A percentile compares a stretch with the other conserved stretches of the same genome.
Evolutionary conservation across 2,329 filamentous ascomycete genomes (phyloP).

Genomic region (Hansfordia pulvinata): DNA sequence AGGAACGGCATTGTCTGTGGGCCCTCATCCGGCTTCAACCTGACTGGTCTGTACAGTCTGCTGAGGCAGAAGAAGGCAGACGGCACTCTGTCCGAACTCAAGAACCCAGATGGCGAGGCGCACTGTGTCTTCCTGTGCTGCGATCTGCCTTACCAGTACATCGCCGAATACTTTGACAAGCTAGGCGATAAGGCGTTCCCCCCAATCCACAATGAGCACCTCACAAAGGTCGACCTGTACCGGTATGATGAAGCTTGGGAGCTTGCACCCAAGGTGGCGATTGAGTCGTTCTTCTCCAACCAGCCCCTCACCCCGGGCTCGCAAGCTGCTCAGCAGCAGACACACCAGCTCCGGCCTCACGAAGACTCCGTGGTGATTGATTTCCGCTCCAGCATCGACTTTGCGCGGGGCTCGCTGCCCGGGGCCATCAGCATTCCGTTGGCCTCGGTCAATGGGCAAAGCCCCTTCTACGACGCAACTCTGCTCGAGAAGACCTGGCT

Average conservation of each 20-base stretch:
- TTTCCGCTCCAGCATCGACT: conserved; percentile 27
- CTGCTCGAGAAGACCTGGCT: conserved; percentile 31
- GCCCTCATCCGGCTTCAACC: conserved; percentile 45
- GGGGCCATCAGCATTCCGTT: conserved; percentile 30
- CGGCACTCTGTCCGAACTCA: conserved; percentile 27
- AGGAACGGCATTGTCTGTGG: conserved; percentile 45
- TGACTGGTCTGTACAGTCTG: conserved; percentile 35
- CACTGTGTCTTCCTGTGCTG: conserved; percentile 48
- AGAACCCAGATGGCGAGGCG: conserved; percentile 27
- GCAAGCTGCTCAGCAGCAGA: conserved; percentile 9
- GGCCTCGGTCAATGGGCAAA: conserved; percentile 17
- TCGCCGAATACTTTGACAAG: conserved; percentile 45
- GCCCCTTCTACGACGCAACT: conserved; percentile 30
- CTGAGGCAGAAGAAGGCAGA: conserved; percentile 31
- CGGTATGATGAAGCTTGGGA: conserved; percentile 44
- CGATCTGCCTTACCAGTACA: conserved; percentile 50
- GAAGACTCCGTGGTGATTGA: conserved; percentile 26
- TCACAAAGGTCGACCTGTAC: conserved; percentile 35
- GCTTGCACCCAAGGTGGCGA: conserved; percentile 21
- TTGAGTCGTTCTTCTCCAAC: conserved; percentile 21
- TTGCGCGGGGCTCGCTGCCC: conserved; percentile 25
- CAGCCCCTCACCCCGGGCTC: conserved; percentile 6
- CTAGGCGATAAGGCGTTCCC: conserved; percentile 33
- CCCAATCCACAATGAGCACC: conserved; percentile 31
- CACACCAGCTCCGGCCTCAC: conserved; percentile 6